Base-by-base conservation (phyloP, 805 yeast species). In the Candida xyloterini region DNA sequence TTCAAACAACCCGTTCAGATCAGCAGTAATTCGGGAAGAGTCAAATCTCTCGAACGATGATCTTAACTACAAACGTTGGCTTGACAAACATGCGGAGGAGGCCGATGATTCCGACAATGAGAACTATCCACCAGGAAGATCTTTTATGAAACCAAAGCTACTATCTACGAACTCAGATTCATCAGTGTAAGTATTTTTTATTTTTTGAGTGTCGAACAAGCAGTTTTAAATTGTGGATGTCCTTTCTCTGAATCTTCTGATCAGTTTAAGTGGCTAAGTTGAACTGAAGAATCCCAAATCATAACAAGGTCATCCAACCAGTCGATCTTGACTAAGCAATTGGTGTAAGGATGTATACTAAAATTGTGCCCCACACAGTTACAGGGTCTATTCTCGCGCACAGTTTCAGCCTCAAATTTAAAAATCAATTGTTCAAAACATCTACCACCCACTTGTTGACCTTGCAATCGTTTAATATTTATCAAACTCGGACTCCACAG, bases 1-100 rank as follows among this genome's bases (percentile, higher is more conserved):
- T 6, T 67, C 79, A 3, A 80, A 80, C 57, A 84, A 84, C 51
- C 91, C 91, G n/a, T 84, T 84, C 60, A 72, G 91, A 54, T 67
- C 68, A 40, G 71, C 69, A 6, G 53, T 68, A 21, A 34, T 62
- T 4, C 62, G 58, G 34, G 65, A 62, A 27, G 66, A 60, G 38
- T 47, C 56, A 8, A 50, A 38, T 30, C 30, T 32, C 10, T 34
- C 40, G 20, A 36, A 38, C n/a, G 61, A 49, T 47, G 65, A 48
- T 38, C 53, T 43, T 7, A 65, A 67, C 24, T 81, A 78, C 54
- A 78, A 74, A 29, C 70, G 66, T 15, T 82, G 89, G 89, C 76
- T 82, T 15, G 66, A 48, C 18, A 46, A 40, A 30, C 58, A 56
- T 15, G 46, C 51, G 7, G 58, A 53, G 34, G 60, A 57, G 46